phyloP scores from a whole-genome alignment of 2,329 filamentous ascomycete genomes.

The Cryoendolithus antarcticus region DNA sequence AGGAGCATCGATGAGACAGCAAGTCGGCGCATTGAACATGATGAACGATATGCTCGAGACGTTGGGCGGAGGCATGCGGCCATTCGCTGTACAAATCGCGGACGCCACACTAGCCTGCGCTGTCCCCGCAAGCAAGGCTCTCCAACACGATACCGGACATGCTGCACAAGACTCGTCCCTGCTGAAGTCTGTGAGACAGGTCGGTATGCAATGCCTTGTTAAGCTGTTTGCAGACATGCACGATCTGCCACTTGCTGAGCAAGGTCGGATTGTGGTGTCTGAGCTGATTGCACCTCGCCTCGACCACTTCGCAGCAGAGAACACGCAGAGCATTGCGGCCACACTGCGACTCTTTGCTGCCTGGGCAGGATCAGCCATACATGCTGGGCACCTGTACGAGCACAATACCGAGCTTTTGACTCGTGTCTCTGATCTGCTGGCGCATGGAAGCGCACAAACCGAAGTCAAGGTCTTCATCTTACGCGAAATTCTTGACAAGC shows the following conservation, averaged over 20 bases:
- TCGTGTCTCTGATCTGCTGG: conserved; percentile 60
- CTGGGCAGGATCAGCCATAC: conserved; percentile 59
- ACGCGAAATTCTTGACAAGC: conserved; percentile 55
- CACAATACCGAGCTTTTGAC: conserved; percentile 49
- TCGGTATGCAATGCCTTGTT: conserved; percentile 71
- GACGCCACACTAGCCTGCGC: conserved; percentile 70
- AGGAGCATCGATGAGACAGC: conserved; percentile 44
- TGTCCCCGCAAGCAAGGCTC: conserved; percentile 27
- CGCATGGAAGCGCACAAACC: conserved; percentile 63
- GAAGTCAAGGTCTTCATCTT: conserved; percentile 77
- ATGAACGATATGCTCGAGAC: conserved; percentile 75
- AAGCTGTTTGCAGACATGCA: conserved; percentile 64
- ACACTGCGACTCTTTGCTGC: conserved; percentile 68
- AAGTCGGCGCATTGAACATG: conserved; percentile 88
- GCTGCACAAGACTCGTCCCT: conserved; percentile 39
- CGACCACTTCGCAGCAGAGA: conserved; percentile 68
- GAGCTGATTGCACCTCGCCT: conserved; percentile 69
- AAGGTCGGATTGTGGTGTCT: conserved; percentile 56
- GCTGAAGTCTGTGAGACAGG: conserved; percentile 53
- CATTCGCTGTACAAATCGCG: conserved; percentile 57
- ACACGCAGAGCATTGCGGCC: conserved; percentile 76
- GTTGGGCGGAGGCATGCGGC: conserved; percentile 59
- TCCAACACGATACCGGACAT: conserved; percentile 19
- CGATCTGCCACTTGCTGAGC: conserved; percentile 58
- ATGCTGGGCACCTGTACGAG: conserved; percentile 56